Conservation (phyloP, 2,329 filamentous ascomycete species). For the Kalaharituber pfeilii region DNA sequence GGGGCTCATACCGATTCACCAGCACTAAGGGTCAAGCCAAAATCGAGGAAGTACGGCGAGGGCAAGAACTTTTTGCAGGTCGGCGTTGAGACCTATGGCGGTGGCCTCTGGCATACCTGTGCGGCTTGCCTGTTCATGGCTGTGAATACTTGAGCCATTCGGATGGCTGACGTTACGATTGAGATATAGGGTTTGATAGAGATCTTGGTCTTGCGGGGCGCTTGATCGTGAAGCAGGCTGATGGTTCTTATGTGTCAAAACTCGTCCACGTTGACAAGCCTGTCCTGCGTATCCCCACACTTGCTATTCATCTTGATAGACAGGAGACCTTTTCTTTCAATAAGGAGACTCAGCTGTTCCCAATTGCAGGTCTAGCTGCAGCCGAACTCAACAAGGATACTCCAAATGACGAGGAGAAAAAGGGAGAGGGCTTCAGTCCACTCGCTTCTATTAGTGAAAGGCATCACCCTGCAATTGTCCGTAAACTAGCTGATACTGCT, state of each 20-base stretch:
- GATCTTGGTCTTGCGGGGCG: conserved; percentile 82
- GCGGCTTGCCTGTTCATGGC: conserved; percentile 6
- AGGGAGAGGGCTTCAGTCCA: conserved; percentile 47
- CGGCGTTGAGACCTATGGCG: conserved; percentile 90
- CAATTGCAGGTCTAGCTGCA: conserved; percentile 72
- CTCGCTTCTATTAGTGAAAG: conserved; percentile 61
- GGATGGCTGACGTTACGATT: background rate
- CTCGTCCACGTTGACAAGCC: conserved; percentile 82
- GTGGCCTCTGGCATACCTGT: conserved; percentile 91
- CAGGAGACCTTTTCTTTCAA: conserved; percentile 79
- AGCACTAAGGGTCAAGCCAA: conserved; percentile 78
- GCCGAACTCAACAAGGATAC: conserved; percentile 59
- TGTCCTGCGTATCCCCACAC: conserved; percentile 75
- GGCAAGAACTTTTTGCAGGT: conserved; percentile 81
- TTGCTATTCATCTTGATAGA: conserved; percentile 86
- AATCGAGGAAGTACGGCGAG: conserved; percentile 58
- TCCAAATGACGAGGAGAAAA: conserved; percentile 26
- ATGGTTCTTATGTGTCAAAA: conserved; percentile 62
- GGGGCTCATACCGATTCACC: conserved; percentile 94
- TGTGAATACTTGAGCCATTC: too few relatives aligned
- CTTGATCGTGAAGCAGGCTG: conserved; percentile 57
- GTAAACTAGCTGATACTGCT: conserved; percentile 66
- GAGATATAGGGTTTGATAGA: conserved; percentile 76
- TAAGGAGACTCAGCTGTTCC: conserved; percentile 91
- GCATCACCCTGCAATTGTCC: conserved; percentile 74